Conservation (phyloP, 1,284 basidiomycete species). For the Tetrapyrgos nigripes region DNA sequence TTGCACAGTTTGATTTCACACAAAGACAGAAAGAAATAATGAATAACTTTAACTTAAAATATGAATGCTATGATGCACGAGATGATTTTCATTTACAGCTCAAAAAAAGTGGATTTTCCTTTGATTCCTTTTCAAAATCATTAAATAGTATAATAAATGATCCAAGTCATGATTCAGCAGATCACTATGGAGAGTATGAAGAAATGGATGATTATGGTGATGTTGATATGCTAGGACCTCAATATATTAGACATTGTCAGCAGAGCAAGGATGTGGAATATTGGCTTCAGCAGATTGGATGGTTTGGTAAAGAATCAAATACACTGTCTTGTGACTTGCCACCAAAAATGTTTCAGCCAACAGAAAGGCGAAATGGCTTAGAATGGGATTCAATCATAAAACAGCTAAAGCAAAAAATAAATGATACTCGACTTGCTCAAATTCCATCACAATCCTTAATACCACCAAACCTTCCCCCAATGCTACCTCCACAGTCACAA, state of each 20-base stretch:
- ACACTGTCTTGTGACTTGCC: too few species aligned
- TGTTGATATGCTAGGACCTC: not conserved
- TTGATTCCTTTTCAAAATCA: not conserved
- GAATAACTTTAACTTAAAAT: conserved; percentile 28
- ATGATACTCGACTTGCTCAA: too few species aligned
- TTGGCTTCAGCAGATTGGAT: too few species aligned
- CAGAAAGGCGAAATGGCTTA: too few species aligned
- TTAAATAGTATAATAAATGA: not conserved
- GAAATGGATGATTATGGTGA: not conserved
- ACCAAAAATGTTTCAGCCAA: too few species aligned
- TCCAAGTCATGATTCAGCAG: too few species aligned
- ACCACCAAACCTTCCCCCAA: conserved; percentile 9
- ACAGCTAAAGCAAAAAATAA: too few species aligned
- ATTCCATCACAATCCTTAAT: not conserved
- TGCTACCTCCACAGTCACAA: too few species aligned
- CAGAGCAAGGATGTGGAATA: not conserved
- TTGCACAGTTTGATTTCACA: conserved; percentile 15
- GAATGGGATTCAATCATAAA: too few species aligned
- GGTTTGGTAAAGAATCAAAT: too few species aligned
- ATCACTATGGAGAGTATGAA: not conserved
- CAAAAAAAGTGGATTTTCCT: conserved; percentile 1
- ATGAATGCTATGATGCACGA: conserved; percentile 33
- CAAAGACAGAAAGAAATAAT: conserved; percentile 16
- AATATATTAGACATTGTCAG: not conserved
- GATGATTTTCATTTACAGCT: conserved; percentile 25